phyloP scores from a whole-genome alignment of 2,329 filamentous ascomycete genomes.

The Phialophora expanda region DNA sequence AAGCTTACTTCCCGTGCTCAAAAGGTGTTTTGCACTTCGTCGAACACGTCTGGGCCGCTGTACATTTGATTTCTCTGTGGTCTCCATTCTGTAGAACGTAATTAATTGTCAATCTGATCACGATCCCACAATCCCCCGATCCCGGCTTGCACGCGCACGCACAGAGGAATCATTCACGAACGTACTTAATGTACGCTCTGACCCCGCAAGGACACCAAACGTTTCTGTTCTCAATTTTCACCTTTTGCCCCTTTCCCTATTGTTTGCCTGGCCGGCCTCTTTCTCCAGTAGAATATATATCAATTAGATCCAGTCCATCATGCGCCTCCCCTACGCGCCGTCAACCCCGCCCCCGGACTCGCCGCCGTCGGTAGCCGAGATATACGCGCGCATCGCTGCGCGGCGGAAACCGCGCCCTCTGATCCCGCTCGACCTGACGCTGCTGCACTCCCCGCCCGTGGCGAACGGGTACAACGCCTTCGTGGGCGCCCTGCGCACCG shows the following conservation, averaged over 20 bases:
- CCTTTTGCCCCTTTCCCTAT: neutral
- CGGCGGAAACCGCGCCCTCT: slow-evolving; percentile 71
- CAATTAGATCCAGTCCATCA: slow-evolving; percentile 23
- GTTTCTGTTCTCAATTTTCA: neutral
- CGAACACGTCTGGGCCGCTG: neutral
- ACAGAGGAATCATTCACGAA: neutral
- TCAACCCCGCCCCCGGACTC: slow-evolving; percentile 36
- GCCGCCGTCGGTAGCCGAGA: slow-evolving; percentile 47
- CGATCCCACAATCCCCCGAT: neutral
- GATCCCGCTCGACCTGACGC: slow-evolving; percentile 74
- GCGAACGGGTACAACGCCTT: slow-evolving; percentile 72
- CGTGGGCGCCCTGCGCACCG: slow-evolving; percentile 59
- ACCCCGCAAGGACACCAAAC: neutral
- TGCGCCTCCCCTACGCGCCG: slow-evolving; percentile 49
- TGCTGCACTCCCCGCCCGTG: slow-evolving; percentile 74
- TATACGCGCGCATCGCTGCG: slow-evolving; percentile 65
- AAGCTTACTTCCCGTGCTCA: neutral
- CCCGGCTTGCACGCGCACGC: neutral
- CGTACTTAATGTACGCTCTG: neutral
- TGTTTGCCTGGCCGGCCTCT: neutral
- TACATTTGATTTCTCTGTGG: neutral
- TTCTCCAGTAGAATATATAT: neutral
- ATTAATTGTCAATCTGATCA: neutral
- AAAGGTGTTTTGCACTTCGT: neutral
- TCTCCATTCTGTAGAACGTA: neutral